Evolutionary conservation across 2,329 filamentous ascomycete species (phyloP).

Genomic region (Zasmidium cellare): DNA sequence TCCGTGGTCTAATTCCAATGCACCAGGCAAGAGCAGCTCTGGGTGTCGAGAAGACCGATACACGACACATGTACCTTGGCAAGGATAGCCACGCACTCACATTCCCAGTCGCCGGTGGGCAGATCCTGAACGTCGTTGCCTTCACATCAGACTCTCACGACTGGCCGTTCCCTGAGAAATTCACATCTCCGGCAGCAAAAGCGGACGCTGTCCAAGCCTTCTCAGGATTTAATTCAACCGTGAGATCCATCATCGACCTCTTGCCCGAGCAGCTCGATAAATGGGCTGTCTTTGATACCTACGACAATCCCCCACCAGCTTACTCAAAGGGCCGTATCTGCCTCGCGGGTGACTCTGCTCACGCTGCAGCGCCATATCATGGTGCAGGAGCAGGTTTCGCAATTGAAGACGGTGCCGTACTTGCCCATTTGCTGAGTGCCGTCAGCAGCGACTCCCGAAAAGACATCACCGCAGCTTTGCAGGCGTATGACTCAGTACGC

Average conservation of each 20-base stretch:
- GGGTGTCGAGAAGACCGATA: slow-evolving; percentile 1
- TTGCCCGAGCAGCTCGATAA: background rate
- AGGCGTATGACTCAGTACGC: too few relatives aligned
- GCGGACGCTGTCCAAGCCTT: too few relatives aligned
- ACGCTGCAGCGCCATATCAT: slow-evolving; percentile 16
- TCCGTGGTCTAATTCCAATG: slow-evolving; percentile 6
- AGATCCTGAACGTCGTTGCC: slow-evolving; percentile 5
- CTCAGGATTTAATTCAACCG: background rate
- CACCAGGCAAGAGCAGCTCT: slow-evolving; percentile 2
- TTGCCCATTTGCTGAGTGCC: background rate
- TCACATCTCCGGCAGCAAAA: too few relatives aligned
- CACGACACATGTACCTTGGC: slow-evolving; percentile 4
- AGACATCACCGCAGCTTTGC: too few relatives aligned
- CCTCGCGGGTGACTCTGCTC: slow-evolving; percentile 18
- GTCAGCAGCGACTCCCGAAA: background rate
- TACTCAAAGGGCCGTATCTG: slow-evolving; percentile 7
- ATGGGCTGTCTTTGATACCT: background rate
- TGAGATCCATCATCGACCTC: background rate
- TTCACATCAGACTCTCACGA: background rate
- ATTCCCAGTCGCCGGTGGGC: slow-evolving; percentile 6
- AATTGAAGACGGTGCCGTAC: slow-evolving; percentile 22
- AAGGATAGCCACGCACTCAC: background rate
- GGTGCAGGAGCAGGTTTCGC: slow-evolving; percentile 21
- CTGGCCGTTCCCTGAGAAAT: too few relatives aligned
- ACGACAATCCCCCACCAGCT: background rate